Evolutionary conservation across 805 yeast species (phyloP).

Genomic region (Wickerhamomyces strasburgensis): DNA sequence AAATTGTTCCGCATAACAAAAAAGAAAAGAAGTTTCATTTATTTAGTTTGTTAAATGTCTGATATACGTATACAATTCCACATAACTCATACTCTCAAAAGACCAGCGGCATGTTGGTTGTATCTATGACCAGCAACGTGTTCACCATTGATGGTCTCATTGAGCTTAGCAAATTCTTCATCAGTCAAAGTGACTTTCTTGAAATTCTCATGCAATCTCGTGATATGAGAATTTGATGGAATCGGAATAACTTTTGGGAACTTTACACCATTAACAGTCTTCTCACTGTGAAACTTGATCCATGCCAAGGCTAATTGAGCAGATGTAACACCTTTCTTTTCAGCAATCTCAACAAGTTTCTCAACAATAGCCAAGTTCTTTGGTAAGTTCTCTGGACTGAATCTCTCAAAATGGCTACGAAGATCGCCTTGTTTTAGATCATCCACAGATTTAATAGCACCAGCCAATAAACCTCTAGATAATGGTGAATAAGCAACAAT

Average conservation of each 20-base stretch:
- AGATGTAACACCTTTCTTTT: constrained; percentile 39
- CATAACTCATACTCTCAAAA: constrained; percentile 11
- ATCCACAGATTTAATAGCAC: constrained; percentile 39
- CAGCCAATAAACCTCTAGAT: constrained; percentile 74
- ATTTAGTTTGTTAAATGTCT: too few species aligned
- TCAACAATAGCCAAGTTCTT: constrained; percentile 51
- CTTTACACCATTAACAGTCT: constrained; percentile 22
- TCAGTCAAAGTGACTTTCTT: constrained; percentile 42
- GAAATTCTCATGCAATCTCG: constrained; percentile 60
- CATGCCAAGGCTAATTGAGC: constrained; percentile 74
- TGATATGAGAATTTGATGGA: constrained; percentile 43
- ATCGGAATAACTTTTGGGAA: constrained; percentile 66
- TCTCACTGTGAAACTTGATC: constrained; percentile 39
- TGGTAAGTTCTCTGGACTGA: constrained; percentile 49
- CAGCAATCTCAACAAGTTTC: constrained; percentile 47
- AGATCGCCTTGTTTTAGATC: constrained; percentile 56
- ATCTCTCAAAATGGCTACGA: constrained; percentile 48
- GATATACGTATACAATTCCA: too few species aligned
- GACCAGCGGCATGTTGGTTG: constrained; percentile 25
- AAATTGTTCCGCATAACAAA: too few species aligned
- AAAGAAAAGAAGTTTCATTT: too few species aligned
- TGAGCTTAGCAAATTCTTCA: constrained; percentile 42
- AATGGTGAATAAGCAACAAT: constrained; percentile 81
- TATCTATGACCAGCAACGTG: constrained; percentile 56
- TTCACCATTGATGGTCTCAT: constrained; percentile 37